A percentile compares a stretch with the other conserved stretches of the same genome.
phyloP scores from a whole-genome alignment of 352 stramenopile species.

The Elongisporangium undulatum region DNA sequence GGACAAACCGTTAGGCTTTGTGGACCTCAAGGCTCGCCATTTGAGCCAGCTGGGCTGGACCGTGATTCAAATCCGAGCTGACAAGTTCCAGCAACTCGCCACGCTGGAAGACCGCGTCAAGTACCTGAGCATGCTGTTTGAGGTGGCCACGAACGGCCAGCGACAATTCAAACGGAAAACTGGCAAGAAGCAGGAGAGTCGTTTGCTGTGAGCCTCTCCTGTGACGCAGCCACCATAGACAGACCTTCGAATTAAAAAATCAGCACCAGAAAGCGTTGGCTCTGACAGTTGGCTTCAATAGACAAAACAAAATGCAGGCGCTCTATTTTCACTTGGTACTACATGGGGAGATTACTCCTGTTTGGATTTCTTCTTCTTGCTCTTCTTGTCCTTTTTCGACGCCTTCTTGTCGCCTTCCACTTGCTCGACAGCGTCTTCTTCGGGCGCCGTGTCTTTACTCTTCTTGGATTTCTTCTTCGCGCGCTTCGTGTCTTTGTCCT shows the following conservation, averaged over 20 bases:
- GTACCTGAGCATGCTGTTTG: conserved; percentile 64
- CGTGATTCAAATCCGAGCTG: conserved; percentile 54
- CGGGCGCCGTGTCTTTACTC: neutral
- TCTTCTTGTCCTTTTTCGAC: conserved; percentile 20
- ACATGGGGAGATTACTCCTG: conserved; percentile 7
- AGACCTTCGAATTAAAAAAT: neutral
- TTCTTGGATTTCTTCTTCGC: conserved; percentile 32
- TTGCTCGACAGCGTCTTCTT: conserved; percentile 3
- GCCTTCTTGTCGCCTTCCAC: conserved; percentile 17
- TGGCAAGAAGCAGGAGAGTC: conserved; percentile 1
- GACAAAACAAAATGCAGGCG: conserved; percentile 1
- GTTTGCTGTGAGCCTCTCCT: neutral
- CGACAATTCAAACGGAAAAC: neutral
- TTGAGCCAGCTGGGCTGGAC: conserved; percentile 61
- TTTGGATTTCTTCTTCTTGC: conserved; percentile 38
- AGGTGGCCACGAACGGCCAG: conserved; percentile 44
- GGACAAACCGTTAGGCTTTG: conserved; percentile 41
- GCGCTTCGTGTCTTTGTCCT: conserved; percentile 17
- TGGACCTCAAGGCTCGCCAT: conserved; percentile 64
- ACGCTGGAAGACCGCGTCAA: conserved; percentile 43
- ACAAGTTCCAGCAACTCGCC: conserved; percentile 46
- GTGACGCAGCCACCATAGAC: neutral
- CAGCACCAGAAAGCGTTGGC: conserved; percentile 1
- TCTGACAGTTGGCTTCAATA: conserved; percentile 2
- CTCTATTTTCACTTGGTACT: neutral